phyloP scores from a whole-genome alignment of 805 yeast genomes.

The Cyberlindnera maclurae region DNA sequence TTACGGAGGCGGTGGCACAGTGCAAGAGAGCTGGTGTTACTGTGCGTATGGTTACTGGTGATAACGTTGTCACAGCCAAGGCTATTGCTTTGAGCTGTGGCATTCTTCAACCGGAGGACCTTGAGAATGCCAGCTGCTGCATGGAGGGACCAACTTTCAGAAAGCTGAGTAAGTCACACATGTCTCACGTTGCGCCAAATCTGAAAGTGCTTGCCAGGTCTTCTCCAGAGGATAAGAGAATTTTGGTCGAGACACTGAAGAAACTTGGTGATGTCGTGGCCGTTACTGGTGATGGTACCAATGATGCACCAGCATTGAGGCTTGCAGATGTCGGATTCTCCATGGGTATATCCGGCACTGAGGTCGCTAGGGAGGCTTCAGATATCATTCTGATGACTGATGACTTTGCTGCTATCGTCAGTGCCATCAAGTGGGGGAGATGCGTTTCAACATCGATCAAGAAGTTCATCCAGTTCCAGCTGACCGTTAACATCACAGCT shows the following conservation, averaged over 20 bases:
- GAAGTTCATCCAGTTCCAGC: slow-evolving; percentile 92
- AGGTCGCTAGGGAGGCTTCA: slow-evolving; percentile 96
- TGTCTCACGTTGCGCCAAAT: slow-evolving; percentile 57
- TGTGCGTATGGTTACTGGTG: slow-evolving; percentile 98
- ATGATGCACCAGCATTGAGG: slow-evolving; percentile 96
- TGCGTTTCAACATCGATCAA: slow-evolving; percentile 92
- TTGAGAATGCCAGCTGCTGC: slow-evolving; percentile 47
- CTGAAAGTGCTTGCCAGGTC: slow-evolving; percentile 87
- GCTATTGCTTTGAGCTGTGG: slow-evolving; percentile 88
- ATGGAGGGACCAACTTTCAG: slow-evolving; percentile 95
- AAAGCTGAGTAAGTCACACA: slow-evolving; percentile 48
- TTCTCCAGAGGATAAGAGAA: slow-evolving; percentile 90
- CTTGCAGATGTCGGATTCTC: slow-evolving; percentile 97
- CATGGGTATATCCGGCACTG: slow-evolving; percentile 98
- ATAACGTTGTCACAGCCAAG: slow-evolving; percentile 82
- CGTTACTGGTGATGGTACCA: slow-evolving; percentile 98
- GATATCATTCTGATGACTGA: slow-evolving; percentile 91
- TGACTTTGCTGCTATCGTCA: slow-evolving; percentile 89
- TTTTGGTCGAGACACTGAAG: slow-evolving; percentile 75
- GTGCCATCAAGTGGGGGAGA: slow-evolving; percentile 98
- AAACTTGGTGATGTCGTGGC: slow-evolving; percentile 90
- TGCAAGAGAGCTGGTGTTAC: slow-evolving; percentile 90
- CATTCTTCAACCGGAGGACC: slow-evolving; percentile 45
- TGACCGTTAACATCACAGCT: slow-evolving; percentile 97
- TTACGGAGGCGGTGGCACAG: slow-evolving; percentile 76